Conservation (phyloP, 2,329 filamentous ascomycete species). For the Lasiodiplodia gonubiensis region DNA sequence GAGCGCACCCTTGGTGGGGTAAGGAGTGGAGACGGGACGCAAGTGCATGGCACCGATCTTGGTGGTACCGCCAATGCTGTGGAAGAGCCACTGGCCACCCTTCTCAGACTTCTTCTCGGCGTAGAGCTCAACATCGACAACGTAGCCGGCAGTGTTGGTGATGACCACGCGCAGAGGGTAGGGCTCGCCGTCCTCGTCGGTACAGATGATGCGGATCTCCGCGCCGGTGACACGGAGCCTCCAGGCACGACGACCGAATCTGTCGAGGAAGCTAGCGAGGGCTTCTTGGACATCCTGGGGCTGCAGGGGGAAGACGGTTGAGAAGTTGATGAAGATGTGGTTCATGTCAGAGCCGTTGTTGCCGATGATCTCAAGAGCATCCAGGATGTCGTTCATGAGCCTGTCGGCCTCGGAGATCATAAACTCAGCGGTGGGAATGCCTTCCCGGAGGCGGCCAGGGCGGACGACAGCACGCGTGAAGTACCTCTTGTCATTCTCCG, state of each 20-base stretch:
- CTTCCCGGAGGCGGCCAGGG: conserved; percentile 90
- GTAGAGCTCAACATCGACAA: conserved; percentile 97
- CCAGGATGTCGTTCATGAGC: conserved; percentile 95
- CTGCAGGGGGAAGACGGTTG: conserved; percentile 89
- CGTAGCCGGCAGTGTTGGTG: conserved; percentile 97
- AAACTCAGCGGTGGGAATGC: conserved; percentile 98
- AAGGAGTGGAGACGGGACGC: conserved; percentile 86
- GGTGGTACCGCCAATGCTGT: conserved; percentile 92
- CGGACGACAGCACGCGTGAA: conserved; percentile 96
- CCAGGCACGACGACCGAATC: conserved; percentile 94
- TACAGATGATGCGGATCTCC: conserved; percentile 98
- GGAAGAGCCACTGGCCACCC: conserved; percentile 93
- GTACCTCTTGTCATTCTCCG: conserved; percentile 97
- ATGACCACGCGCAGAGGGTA: conserved; percentile 96
- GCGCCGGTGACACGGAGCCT: conserved; percentile 94
- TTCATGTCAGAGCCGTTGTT: conserved; percentile 99
- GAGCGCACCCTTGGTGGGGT: conserved; percentile 97
- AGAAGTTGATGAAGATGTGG: conserved; percentile 99
- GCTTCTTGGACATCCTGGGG: conserved; percentile 91
- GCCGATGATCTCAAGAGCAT: conserved; percentile 96
- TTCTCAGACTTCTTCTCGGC: conserved; percentile 98
- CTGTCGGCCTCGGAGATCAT: conserved; percentile 96
- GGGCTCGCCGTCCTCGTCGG: conserved; percentile 80
- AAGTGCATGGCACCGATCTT: conserved; percentile 97
- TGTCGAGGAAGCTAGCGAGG: conserved; percentile 92